Evolutionary conservation across 768 basidiomycete species (phyloP).

Genomic region (Leccinellum rugosiceps): DNA sequence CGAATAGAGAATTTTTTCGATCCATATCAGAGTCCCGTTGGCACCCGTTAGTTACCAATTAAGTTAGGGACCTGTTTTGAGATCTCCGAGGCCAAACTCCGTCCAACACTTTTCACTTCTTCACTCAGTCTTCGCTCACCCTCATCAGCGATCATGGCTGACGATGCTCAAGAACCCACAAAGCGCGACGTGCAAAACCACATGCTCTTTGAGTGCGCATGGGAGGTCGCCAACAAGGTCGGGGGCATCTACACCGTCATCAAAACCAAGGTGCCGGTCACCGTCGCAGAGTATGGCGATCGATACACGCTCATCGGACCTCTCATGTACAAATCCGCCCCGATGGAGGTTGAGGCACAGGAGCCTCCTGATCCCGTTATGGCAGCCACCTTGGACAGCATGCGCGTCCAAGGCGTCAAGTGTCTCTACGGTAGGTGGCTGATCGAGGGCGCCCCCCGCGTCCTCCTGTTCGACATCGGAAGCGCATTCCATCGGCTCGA

Average conservation of each 20-base stretch:
- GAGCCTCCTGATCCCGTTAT: constrained; percentile 84
- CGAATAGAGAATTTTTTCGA: neutral
- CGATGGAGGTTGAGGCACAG: constrained; percentile 96
- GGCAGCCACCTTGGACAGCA: constrained; percentile 68
- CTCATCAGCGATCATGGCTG: constrained; percentile 16
- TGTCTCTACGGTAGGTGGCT: constrained; percentile 96
- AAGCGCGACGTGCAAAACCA: constrained; percentile 76
- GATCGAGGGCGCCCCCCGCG: constrained; percentile 93
- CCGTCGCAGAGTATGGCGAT: constrained; percentile 92
- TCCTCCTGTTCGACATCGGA: constrained; percentile 94
- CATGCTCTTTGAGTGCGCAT: constrained; percentile 90
- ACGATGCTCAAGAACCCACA: constrained; percentile 16
- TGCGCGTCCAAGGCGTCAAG: constrained; percentile 91
- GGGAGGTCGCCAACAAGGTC: constrained; percentile 99
- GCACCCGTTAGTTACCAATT: constrained; percentile 20
- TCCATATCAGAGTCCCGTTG: neutral
- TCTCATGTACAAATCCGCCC: constrained; percentile 96
- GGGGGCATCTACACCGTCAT: constrained; percentile 99
- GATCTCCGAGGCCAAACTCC: constrained; percentile 10
- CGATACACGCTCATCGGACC: constrained; percentile 96
- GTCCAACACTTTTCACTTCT: neutral
- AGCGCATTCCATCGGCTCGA: constrained; percentile 84
- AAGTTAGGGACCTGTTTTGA: constrained; percentile 13
- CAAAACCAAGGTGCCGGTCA: constrained; percentile 99
- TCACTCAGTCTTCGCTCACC: too few species aligned